Conservation (phyloP, 495 filamentous ascomycete species). For the Rhizodiscina lignyota region DNA sequence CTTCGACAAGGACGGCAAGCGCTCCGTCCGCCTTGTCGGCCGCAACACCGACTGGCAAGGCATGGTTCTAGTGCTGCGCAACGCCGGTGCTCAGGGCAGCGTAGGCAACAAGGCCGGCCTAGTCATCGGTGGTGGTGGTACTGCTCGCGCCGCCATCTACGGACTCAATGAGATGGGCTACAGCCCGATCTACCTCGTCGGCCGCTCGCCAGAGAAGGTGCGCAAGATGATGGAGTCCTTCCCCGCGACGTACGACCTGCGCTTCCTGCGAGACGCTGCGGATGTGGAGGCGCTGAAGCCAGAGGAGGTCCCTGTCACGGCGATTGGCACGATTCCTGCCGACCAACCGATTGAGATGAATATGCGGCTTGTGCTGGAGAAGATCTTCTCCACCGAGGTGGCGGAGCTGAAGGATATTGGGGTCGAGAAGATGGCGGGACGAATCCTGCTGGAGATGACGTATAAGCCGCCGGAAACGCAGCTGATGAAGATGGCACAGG, state of each 20-base stretch:
- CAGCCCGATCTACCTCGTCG: conserved; percentile 72
- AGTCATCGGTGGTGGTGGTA: conserved; percentile 84
- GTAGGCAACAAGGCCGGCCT: conserved; percentile 28
- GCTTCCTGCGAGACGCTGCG: conserved; percentile 13
- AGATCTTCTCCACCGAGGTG: conserved; percentile 42
- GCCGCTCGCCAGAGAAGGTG: conserved; percentile 54
- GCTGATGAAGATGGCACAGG: conserved; percentile 69
- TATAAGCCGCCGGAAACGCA: conserved; percentile 77
- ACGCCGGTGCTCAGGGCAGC: conserved; percentile 35
- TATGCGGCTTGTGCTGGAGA: conserved; percentile 50
- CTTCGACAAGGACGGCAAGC: conserved; percentile 21
- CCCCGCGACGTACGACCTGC: conserved; percentile 58
- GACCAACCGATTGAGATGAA: conserved; percentile 64
- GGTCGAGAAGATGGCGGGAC: conserved; percentile 13
- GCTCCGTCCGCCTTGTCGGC: conserved; percentile 40
- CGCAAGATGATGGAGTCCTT: conserved; percentile 52
- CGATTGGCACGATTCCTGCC: conserved; percentile 81
- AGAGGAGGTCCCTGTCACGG: conserved; percentile 44
- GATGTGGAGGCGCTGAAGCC: conserved; percentile 30
- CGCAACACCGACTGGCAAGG: conserved; percentile 96
- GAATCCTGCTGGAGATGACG: conserved; percentile 83
- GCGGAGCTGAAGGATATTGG: conserved; percentile 19
- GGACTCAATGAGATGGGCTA: conserved; percentile 72
- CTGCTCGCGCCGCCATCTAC: conserved; percentile 81
- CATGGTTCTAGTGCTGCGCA: conserved; percentile 68